Conservation (phyloP, 176 grass and related monocot genomes). For the Avena eriantha region DNA sequence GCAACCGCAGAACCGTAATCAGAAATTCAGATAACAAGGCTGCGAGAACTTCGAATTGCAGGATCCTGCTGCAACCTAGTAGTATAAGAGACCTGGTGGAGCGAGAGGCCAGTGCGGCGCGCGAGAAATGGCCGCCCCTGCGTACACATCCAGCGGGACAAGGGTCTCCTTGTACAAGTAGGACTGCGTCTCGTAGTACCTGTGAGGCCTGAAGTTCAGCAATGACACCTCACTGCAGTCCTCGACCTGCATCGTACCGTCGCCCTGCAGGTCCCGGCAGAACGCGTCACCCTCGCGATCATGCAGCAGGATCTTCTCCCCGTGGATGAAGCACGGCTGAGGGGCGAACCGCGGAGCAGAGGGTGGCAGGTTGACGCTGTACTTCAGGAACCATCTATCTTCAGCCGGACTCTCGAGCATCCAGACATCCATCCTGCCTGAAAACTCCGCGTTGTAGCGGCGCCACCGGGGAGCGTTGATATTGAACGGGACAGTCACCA, state of each 20-base stretch:
- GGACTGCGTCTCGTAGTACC: slow-evolving; percentile 33
- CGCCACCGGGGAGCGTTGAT: slow-evolving; percentile 27
- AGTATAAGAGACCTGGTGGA: slow-evolving; percentile 1
- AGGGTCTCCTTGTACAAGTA: slow-evolving; percentile 43
- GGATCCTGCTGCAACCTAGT: not conserved
- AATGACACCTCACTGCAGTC: slow-evolving; percentile 26
- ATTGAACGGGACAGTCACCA: slow-evolving; percentile 23
- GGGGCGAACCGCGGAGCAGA: not conserved
- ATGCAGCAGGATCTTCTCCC: slow-evolving; percentile 39
- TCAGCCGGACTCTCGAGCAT: slow-evolving; percentile 33
- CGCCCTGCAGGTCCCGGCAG: slow-evolving; percentile 27
- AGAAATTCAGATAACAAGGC: not conserved
- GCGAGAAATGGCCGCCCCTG: slow-evolving; percentile 31
- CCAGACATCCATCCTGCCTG: slow-evolving; percentile 42
- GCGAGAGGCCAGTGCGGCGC: not conserved
- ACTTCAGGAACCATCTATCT: slow-evolving; percentile 32
- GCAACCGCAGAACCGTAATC: not conserved
- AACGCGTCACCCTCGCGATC: slow-evolving; percentile 1
- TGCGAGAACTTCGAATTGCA: not conserved
- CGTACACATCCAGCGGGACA: slow-evolving; percentile 39
- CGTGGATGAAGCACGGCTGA: slow-evolving; percentile 49
- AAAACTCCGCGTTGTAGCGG: slow-evolving; percentile 28
- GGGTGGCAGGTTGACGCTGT: slow-evolving; percentile 29
- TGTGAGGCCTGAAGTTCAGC: slow-evolving; percentile 12
- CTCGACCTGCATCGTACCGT: not conserved